Base-by-base conservation (phyloP, 1,139 yeast species). In the Saccharomyces hybrid region DNA sequence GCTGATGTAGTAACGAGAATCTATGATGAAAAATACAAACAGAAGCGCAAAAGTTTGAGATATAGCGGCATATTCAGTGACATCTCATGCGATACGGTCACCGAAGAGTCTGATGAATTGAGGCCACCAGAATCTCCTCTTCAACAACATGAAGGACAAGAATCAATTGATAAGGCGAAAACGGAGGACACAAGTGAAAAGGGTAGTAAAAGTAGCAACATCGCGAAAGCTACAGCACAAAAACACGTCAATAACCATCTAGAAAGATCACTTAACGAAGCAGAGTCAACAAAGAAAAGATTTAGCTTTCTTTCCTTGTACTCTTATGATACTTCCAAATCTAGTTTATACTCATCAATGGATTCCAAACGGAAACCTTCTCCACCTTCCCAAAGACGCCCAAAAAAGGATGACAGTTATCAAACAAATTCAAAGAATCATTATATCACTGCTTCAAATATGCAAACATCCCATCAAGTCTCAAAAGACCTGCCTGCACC, bases 291-390 rank as follows among this genome's bases (percentile, higher is more conserved):
- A 56, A 54, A 48, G 63, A 63, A 52, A 55, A 23, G 69, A 13
- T 63, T 63, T 50, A 64, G 67, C 54, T 55, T 62, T 32, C 52
- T 60, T 34, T 57, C 64, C 13, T 54, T 57, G 38, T 57, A 59
- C 34, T 55, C 62, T 3, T 56, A 55, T 50, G 53, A 49, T 41
- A 55, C 47, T 42, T 55, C 60, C 19, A 58, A 55, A 44, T 50
- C 56, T 3, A 57, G 60, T 52, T 32, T 58, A n/a, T 49, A 54
- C 14, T 38, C 44, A 38, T 38, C 44, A 13, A 38, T 38, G n/a
- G 44, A 38, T 38, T 50, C 57, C 9, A 52, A 50, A n/a, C 19
- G 44, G 11, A 38, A 38, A 38, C 44, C 44, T 38, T 38, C 44
- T 8, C 44, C 44, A 9, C 44, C 44, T 16, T 38, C 44, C 11